A percentile compares a stretch with the other conserved stretches of the same genome.
phyloP scores from a whole-genome alignment of 352 stramenopile species.

The Thraustochytrium sp. region DNA sequence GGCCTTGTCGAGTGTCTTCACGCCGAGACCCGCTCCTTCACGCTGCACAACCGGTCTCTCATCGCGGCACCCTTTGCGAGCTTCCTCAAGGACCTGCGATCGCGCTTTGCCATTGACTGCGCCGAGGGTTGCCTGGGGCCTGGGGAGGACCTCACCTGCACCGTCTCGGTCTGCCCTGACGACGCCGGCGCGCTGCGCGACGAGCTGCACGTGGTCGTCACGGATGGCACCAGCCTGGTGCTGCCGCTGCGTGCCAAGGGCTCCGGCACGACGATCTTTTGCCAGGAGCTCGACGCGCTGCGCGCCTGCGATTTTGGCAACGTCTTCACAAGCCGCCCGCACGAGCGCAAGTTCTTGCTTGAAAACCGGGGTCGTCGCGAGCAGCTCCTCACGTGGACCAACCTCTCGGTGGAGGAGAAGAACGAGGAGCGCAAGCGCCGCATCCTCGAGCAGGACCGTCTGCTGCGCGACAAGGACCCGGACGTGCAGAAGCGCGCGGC shows the following conservation, averaged over 20 bases:
- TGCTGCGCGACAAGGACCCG: constrained; percentile 46
- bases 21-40: constrained; percentile 64
- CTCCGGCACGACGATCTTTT: constrained; percentile 85
- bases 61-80: constrained; percentile 83
- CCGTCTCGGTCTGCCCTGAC: constrained; percentile 81
- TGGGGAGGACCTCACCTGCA: constrained; percentile 63
- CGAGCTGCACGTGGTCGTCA: constrained; percentile 83
- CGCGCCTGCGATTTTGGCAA: constrained; percentile 78
- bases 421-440: constrained; percentile 52
- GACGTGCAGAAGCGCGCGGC: constrained; percentile 53
- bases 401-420: constrained; percentile 63
- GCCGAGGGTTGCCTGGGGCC: constrained; percentile 76
- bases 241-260: constrained; percentile 79
- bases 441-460: not conserved
- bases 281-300: constrained; percentile 62
- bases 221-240: constrained; percentile 78
- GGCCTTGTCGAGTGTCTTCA: constrained; percentile 79
- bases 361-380: constrained; percentile 88
- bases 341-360: constrained; percentile 82
- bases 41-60: constrained; percentile 74
- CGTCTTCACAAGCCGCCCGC: constrained; percentile 78
- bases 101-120: constrained; percentile 80
- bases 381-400: constrained; percentile 84
- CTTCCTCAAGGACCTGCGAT: constrained; percentile 81
- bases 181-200: constrained; percentile 84